Evolutionary conservation across 1,139 yeast genomes (phyloP), one percentile per base, ranked within the genome.

Genomic region (Taphrina deformans): DNA sequence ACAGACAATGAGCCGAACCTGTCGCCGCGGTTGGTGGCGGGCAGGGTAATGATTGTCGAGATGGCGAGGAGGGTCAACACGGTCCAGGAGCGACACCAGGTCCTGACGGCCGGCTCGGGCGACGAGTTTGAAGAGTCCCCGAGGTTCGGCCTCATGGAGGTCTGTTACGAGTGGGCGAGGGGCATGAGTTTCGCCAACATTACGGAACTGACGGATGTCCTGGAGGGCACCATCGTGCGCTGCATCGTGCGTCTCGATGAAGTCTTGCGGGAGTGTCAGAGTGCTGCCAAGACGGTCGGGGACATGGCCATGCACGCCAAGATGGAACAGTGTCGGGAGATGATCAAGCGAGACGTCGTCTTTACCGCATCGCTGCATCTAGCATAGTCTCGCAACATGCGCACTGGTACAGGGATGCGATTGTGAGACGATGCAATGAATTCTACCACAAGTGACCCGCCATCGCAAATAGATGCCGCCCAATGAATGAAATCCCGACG

Each of bases 221-320:
- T 95, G 38, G 99, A 93, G 76, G 99, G 99, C 44, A 89, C 97
- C 0, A 95, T 93, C 75, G 99, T 93, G n/a, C 82, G 99, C 72
- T 98, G 93, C 6, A 93, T 93, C 62, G 90, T 97, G 1, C 83
- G 98, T 72, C 78, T 93, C 66, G 99, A 93, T 76, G 99, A 93
- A 77, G 85, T 93, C 40, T 92, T 98, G 75, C 85, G 98, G 67
- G 96, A 93, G 74, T 97, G 93, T 45, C 89, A 88, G 79, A 88
- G 89, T 66, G 98, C 98, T 3, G 93, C 98, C 0, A 81, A 93
- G 70, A 91, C 93, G 71, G 90, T 95, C 71, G 99, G 99, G 65
- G 97, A 93, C 75, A 86, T 96, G 2, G 83, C 85, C 14, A 80
- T 95, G 70, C 96, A 91, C 75, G 81, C 89, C 56, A 92, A 92